Evolutionary conservation across 108 stramenopile genomes (phyloP).

Genomic region (Pseudonitzschia pungens): DNA sequence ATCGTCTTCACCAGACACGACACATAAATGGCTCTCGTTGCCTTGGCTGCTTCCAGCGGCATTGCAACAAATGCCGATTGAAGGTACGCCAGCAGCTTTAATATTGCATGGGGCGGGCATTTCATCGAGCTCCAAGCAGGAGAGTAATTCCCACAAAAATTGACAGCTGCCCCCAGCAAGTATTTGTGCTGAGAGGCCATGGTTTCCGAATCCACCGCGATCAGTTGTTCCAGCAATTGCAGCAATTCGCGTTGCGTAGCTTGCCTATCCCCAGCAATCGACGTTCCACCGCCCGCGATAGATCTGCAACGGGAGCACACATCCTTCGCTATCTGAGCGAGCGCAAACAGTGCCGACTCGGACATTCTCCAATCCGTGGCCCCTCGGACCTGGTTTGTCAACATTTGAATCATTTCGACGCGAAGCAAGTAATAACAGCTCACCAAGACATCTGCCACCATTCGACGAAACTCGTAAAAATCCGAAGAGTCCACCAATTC

Average conservation of each 20-base stretch:
- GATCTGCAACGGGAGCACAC: conserved; percentile 43
- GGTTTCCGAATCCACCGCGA: neutral
- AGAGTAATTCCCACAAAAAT: conserved; percentile 49
- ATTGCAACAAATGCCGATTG: conserved; percentile 3
- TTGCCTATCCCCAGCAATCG: conserved; percentile 27
- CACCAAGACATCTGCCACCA: conserved; percentile 52
- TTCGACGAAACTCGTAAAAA: conserved; percentile 56
- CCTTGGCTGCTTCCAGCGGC: conserved; percentile 28
- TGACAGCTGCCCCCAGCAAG: conserved; percentile 34
- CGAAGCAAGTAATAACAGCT: conserved; percentile 51
- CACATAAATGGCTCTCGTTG: conserved; percentile 25
- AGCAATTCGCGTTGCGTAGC: conserved; percentile 37
- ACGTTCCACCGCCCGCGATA: conserved; percentile 29
- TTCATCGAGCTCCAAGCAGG: conserved; percentile 39
- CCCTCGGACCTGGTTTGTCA: conserved; percentile 24
- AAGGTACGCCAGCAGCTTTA: conserved; percentile 44
- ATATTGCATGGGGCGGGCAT: conserved; percentile 39
- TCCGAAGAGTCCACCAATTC: conserved; percentile 49
- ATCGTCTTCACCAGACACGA: conserved; percentile 13
- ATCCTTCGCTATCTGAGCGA: conserved; percentile 44
- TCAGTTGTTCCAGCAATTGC: conserved; percentile 30
- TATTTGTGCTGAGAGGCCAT: conserved; percentile 12
- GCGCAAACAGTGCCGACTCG: conserved; percentile 46
- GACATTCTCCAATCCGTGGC: conserved; percentile 39
- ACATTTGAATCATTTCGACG: conserved; percentile 35